Conservation (phyloP, 2,329 filamentous ascomycete species). For the Botryotinia calthae region DNA sequence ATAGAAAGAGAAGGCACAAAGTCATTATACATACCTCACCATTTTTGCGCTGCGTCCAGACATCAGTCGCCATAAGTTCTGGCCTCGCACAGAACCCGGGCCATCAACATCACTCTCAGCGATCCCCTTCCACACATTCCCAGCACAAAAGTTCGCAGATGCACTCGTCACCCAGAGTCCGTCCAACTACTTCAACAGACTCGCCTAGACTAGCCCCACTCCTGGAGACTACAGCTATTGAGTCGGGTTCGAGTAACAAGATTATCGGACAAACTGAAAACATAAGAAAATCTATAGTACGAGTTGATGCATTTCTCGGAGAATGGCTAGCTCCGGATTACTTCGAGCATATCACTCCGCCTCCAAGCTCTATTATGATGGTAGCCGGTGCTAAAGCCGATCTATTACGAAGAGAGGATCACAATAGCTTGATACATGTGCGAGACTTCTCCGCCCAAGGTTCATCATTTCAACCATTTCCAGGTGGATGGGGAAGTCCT, state of each 20-base stretch:
- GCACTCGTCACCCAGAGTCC: constrained; percentile 36
- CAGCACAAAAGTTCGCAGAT: constrained; percentile 26
- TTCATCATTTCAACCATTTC: constrained; percentile 40
- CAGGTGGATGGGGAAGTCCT: constrained; percentile 41
- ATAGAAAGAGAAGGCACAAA: constrained; percentile 62
- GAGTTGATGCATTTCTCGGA: constrained; percentile 88
- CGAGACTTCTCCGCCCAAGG: constrained; percentile 32
- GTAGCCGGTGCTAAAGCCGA: constrained; percentile 85
- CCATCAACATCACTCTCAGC: constrained; percentile 36
- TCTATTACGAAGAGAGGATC: constrained; percentile 73
- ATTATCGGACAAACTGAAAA: constrained; percentile 27
- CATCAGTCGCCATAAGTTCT: constrained; percentile 81
- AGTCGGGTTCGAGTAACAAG: constrained; percentile 23
- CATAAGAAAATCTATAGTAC: constrained; percentile 61
- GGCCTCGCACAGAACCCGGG: constrained; percentile 68
- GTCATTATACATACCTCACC: constrained; percentile 92
- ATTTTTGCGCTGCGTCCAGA: constrained; percentile 89
- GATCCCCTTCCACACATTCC: constrained; percentile 24
- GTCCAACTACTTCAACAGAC: constrained; percentile 30
- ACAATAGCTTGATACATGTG: constrained; percentile 43
- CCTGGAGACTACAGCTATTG: constrained; percentile 29
- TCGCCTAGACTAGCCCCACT: constrained; percentile 36
- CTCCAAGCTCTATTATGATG: constrained; percentile 83
- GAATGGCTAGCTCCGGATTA: constrained; percentile 96
- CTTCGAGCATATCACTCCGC: constrained; percentile 87